A percentile compares a stretch with the other conserved stretches of the same genome.
Conservation (phyloP, 257 asterid species). For the Verbena officinalis region DNA sequence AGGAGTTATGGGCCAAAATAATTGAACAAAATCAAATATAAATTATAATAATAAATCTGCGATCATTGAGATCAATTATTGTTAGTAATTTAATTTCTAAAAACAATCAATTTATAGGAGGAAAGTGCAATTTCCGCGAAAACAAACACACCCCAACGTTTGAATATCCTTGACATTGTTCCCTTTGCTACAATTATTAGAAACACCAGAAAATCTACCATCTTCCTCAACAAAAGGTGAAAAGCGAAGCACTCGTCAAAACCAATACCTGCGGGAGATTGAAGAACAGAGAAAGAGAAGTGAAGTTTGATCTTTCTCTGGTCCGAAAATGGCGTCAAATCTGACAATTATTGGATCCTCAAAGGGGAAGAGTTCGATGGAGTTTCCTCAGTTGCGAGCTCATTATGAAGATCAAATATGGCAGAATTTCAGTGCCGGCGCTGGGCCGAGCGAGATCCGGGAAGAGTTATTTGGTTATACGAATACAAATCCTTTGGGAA, state of each 20-base stretch:
- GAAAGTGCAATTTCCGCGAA: neutral
- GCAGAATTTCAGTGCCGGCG: slow-evolving; percentile 5
- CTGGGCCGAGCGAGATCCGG: slow-evolving; percentile 34
- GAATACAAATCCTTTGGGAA: neutral
- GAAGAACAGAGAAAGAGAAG: too few species aligned
- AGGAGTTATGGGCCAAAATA: too few species aligned
- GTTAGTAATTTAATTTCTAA: too few species aligned
- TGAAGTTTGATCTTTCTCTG: too few species aligned
- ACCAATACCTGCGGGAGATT: too few species aligned
- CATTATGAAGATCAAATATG: slow-evolving; percentile 15
- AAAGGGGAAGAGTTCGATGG: neutral
- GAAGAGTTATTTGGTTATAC: slow-evolving; percentile 22
- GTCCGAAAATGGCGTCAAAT: slow-evolving; percentile 30
- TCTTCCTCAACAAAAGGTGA: neutral
- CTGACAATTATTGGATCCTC: neutral
- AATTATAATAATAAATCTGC: too few species aligned
- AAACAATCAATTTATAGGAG: neutral
- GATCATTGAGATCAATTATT: too few species aligned
- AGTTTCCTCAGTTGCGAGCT: slow-evolving; percentile 14
- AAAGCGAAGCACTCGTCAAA: neutral
- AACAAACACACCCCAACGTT: too few species aligned
- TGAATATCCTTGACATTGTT: too few species aligned
- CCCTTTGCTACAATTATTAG: too few species aligned
- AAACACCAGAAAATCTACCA: too few species aligned
- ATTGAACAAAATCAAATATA: too few species aligned